Evolutionary conservation across 345 rosid species (phyloP), one percentile per base, ranked within the genome.

Genomic region (Brassica incana): DNA sequence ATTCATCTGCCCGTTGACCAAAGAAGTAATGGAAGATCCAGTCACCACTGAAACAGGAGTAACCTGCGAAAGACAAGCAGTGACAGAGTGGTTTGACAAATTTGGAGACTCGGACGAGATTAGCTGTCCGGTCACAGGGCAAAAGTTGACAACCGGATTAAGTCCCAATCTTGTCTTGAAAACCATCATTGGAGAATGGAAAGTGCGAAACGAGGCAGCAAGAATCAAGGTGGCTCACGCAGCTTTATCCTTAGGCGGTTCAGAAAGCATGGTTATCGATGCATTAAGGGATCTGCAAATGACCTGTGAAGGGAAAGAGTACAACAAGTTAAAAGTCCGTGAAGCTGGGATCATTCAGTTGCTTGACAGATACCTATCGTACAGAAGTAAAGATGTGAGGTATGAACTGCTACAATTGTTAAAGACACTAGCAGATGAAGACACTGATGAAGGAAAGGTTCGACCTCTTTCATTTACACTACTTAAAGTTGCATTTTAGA

Each of bases 1-100:
- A 48, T 94, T 94, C 88, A 88, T 78, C 86, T 94, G 98, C 79
- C 97, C 97, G 14, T 70, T 94, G 83, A 89, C 95, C 33, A 90
- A 87, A 85, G 85, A 88, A 61, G 59, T 92, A 63, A 94, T 94
- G 98, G 90, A 87, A 20, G 97, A 94, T 84, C 98, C 98, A 14
- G 97, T 94, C 40, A 90, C 92, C 73, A 60, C 86, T 38, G 88
- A 91, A 77, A 92, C 86, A 59, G 97, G 97, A 78, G 85, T 87
- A 40, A 94, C 98, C 11, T 94, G 82, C 78, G 98, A 94, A 66
- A 86, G 90, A 73, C 73, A 77, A 76, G 93, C 93, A 73, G 85
- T 94, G 64, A 69, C 73, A 12, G 81, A 87, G 50, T 94, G 97
- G 97, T 87, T 94, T 64, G 79, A 84, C 11, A 81, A 71, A 64